A percentile compares a stretch with the other conserved stretches of the same genome.
These are phyloP conservation scores for Favolaschia claudopus DNA, from an alignment of 768 basidiomycete species.

Conservation along the genomic window DNA sequence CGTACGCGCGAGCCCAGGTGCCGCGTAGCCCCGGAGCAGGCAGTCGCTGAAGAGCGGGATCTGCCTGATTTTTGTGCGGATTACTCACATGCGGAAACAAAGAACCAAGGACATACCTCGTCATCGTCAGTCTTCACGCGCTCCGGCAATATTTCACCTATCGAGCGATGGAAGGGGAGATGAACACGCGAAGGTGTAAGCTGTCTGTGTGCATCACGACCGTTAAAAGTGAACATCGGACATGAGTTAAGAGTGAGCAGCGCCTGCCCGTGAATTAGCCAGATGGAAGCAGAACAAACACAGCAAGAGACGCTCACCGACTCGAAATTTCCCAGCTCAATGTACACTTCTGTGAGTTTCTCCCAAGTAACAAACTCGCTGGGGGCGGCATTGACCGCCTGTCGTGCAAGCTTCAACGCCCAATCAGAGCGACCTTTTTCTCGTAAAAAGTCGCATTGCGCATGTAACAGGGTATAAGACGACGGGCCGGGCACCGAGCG, in stretches of 20 bases:
- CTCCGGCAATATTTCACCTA: constrained; percentile 91
- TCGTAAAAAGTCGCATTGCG: constrained; percentile 92
- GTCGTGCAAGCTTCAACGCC: constrained; percentile 90
- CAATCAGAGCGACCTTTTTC: constrained; percentile 85
- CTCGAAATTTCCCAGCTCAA: constrained; percentile 88
- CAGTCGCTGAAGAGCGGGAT: constrained; percentile 91
- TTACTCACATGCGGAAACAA: background rate
- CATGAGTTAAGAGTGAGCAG: constrained; percentile 97
- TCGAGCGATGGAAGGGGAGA: constrained; percentile 84
- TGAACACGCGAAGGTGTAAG: constrained; percentile 83
- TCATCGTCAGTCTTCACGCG: constrained; percentile 84
- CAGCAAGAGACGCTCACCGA: constrained; percentile 47
- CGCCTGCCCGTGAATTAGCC: constrained; percentile 53
- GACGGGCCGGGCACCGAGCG: constrained; percentile 74
- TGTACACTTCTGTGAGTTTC: constrained; percentile 94
- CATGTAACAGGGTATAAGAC: constrained; percentile 93
- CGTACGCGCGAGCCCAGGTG: constrained; percentile 95
- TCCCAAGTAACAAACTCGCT: constrained; percentile 99
- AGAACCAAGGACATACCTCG: constrained; percentile 55
- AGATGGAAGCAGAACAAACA: constrained; percentile 6
- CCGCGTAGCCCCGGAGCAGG: constrained; percentile 95
- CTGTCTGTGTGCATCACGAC: constrained; percentile 89
- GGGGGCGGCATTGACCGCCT: constrained; percentile 98
- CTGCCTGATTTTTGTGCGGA: constrained; percentile 69
- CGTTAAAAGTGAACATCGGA: constrained; percentile 99